These are phyloP conservation scores for Amaranthus hypochondriacus DNA, from an alignment of 148 eudicot species.

Conservation along the genomic window DNA sequence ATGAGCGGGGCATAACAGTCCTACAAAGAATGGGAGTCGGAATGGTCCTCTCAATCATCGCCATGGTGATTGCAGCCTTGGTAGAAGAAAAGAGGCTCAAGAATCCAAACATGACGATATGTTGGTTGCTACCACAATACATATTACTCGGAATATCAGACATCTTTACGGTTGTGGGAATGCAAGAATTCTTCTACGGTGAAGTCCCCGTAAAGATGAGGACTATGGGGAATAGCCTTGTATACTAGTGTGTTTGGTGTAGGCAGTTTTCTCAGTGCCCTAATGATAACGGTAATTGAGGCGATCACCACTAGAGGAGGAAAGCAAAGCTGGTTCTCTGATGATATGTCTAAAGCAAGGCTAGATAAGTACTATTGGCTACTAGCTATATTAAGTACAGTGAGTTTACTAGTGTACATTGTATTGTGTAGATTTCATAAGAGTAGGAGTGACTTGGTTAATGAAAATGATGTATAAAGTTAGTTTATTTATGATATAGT, in stretches of 20 bases:
- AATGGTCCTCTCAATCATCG: slow-evolving; percentile 69
- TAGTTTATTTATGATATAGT: not conserved
- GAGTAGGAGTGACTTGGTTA: slow-evolving; percentile 34
- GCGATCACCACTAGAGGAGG: slow-evolving; percentile 32
- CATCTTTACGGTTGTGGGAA: slow-evolving; percentile 83
- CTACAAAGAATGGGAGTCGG: slow-evolving; percentile 85
- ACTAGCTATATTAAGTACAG: slow-evolving; percentile 45
- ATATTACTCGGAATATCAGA: slow-evolving; percentile 73
- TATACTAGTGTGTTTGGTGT: slow-evolving; percentile 83
- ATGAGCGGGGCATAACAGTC: slow-evolving; percentile 60
- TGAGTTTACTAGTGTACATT: slow-evolving; percentile 51
- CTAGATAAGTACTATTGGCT: slow-evolving; percentile 90
- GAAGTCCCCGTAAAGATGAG: slow-evolving; percentile 75
- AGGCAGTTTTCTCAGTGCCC: slow-evolving; percentile 75
- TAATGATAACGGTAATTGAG: slow-evolving; percentile 55
- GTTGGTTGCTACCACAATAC: slow-evolving; percentile 87
- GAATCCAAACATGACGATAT: slow-evolving; percentile 34
- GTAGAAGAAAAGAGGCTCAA: slow-evolving; percentile 54
- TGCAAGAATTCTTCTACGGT: slow-evolving; percentile 86
- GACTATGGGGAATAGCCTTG: slow-evolving; percentile 82
- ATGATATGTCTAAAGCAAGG: slow-evolving; percentile 68
- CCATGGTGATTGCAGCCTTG: slow-evolving; percentile 75
- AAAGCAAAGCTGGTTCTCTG: slow-evolving; percentile 64
- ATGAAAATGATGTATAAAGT: slow-evolving; percentile 21
- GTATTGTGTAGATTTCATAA: slow-evolving; percentile 50